Evolutionary conservation across 1,139 yeast species (phyloP), one percentile per base, ranked within the genome.

Genomic region (Schwanniomyces etchellsii): DNA sequence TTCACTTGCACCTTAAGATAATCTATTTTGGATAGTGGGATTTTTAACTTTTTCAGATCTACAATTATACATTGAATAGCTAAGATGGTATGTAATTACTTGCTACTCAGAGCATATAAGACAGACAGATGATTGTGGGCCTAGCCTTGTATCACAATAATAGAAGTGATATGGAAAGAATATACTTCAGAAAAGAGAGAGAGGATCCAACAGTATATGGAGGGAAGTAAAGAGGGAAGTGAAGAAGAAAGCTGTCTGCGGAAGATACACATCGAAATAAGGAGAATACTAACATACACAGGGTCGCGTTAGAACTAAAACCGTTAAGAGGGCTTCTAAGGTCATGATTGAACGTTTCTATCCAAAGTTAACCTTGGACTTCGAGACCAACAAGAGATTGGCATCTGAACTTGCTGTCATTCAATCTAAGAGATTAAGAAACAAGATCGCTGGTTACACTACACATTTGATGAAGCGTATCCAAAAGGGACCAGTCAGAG

Each of bases 401-500:
- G 83, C 96, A 60, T 83, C 86, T 63, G 96, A 93, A 74, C 86
- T 93, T 61, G 98, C 99, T 58, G 89, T 85, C 71, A 93, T 93
- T 67, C 96, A 93, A 74, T 86, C 98, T 63, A 93, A 93, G 85
- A 89, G 98, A 77, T 84, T 93, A 71, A 91, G 98, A 81, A 93
- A 93, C 93, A 91, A 91, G 88, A 93, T 91, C 65, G 98, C 99
- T 69, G 99, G 99, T 70, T 91, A 89, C 95, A 91, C 98, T 74
- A 91, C 98, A 64, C 99, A 91, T 75, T 82, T 91, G 74, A 93
- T 91, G 98, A 89, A 86, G 82, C 89, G 99, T 80, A 91, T 91
- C 66, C 98, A 93, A 77, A 91, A 91, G 81, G 99, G 99, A 65
- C 98, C 99, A 78, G 99, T 91, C 59, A 89, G 97, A 82, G 99